Evolutionary conservation across 164 flowering plant species (phyloP), one percentile per base, ranked within the genome.

Genomic region (Vitis cinerea): DNA sequence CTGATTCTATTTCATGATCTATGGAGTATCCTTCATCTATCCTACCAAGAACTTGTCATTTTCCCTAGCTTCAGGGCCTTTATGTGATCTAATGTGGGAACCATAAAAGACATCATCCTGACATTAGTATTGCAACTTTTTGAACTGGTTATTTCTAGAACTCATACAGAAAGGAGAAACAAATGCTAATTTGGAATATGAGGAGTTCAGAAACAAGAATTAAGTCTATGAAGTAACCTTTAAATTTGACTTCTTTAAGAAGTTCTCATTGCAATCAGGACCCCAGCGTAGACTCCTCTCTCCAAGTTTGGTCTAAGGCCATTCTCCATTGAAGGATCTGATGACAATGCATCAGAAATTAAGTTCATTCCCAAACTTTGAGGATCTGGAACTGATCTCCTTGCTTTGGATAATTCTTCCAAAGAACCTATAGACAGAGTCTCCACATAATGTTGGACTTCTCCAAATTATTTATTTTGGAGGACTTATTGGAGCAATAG

Each of bases 201-300:
- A 7, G 2, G 15, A 56, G 16, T 52, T 16, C 29, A 31, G 16
- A 27, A 2, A 8, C 27, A 23, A 23, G 27, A 23, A 23, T 23
- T 23, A 23, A 23, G 27, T 23, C 27, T 23, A 23, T 23, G 47
- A 51, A 14, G 19, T 50, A 31, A 70, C 80, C 80, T 77, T 77
- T 31, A 77, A 63, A 4, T 77, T 67, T 13, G 53, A 47, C 37
- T 61, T 55, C 44, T 59, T 70, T 44, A 77, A 50, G 63, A 73
- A 77, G 19, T 61, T 59, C 48, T 77, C 80, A 9, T 74, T 77
- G 51, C 67, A 77, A 66, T 73, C 80, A 61, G 77, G 77, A 56
- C 80, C 80, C 80, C 77, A 77, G 15, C 50, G 37, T 3, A 77
- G 60, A 56, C 76, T 77, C 51, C 64, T 57, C 63, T 48, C 12